Conservation (phyloP, 2,329 filamentous ascomycete genomes). For the Claviceps pusilla region DNA sequence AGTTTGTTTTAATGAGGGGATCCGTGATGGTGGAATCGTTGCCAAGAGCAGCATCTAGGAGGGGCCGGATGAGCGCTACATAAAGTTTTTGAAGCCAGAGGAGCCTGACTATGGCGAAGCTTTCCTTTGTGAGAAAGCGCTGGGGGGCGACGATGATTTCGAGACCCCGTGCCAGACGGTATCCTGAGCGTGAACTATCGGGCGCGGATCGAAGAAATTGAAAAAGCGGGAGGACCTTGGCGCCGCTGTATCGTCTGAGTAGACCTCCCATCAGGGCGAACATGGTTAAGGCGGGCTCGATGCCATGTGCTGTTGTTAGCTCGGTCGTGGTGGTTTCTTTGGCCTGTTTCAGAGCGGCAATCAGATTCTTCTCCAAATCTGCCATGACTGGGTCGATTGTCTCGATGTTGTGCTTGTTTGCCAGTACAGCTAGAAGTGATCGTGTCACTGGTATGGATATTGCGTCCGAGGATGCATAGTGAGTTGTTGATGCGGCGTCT, state of each 20-base stretch:
- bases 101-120: slow-evolving; percentile 28
- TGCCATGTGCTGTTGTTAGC: background rate
- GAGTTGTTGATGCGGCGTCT: slow-evolving; percentile 11
- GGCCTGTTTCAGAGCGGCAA: slow-evolving; percentile 8
- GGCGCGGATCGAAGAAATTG: slow-evolving; percentile 22
- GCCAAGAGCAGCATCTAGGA: slow-evolving; percentile 26
- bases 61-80: slow-evolving; percentile 28
- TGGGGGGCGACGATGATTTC: slow-evolving; percentile 28
- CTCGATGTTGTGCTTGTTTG: slow-evolving; percentile 31
- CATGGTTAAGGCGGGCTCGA: slow-evolving; percentile 11
- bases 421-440: slow-evolving; percentile 25
- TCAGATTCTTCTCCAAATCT: slow-evolving; percentile 13
- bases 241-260: slow-evolving; percentile 23
- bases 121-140: slow-evolving; percentile 23
- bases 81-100: slow-evolving; percentile 37
- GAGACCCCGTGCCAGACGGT: slow-evolving; percentile 26
- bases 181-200: slow-evolving; percentile 18
- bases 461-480: slow-evolving; percentile 1
- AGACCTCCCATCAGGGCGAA: slow-evolving; percentile 24
- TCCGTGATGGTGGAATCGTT: slow-evolving; percentile 15
- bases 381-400: slow-evolving; percentile 13
- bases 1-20: slow-evolving; percentile 21
- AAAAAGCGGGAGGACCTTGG: slow-evolving; percentile 18
- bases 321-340: background rate
- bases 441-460: slow-evolving; percentile 15